A percentile compares a stretch with the other conserved stretches of the same genome.
Conservation (phyloP, 768 basidiomycete genomes). For the Brasilioporus rufonigricans region DNA sequence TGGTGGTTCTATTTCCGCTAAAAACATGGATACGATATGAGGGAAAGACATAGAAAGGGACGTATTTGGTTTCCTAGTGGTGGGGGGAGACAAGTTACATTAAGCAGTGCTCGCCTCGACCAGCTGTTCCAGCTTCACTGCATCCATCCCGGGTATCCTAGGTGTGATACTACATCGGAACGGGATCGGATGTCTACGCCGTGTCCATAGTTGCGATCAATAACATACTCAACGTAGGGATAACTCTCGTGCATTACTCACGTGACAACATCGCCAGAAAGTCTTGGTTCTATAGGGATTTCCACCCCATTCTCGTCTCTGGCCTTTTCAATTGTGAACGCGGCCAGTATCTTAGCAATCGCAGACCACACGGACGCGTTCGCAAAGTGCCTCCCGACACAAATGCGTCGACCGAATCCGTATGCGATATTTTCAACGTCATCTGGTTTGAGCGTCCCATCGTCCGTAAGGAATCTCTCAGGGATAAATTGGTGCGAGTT, state of each 20-base stretch:
- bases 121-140: constrained; percentile 2
- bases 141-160: neutral
- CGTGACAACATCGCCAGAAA: constrained; percentile 2
- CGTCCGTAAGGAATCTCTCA: constrained; percentile 38
- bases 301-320: constrained; percentile 20
- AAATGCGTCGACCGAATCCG: too few species aligned
- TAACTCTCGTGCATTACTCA: constrained; percentile 4
- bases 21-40: neutral
- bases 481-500: constrained; percentile 38
- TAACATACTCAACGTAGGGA: neutral
- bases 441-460: constrained; percentile 18
- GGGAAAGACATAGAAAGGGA: neutral
- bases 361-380: constrained; percentile 24
- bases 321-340: constrained; percentile 15
- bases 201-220: neutral
- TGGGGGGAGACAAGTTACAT: neutral
- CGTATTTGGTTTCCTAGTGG: too few species aligned
- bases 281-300: constrained; percentile 16
- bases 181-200: constrained; percentile 15
- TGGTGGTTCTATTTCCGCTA: too few species aligned
- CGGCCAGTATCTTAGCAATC: constrained; percentile 18
- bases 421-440: constrained; percentile 7
- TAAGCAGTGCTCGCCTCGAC: constrained; percentile 15
- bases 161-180: constrained; percentile 13
- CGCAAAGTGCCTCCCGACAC: constrained; percentile 28